Evolutionary conservation across 257 asterid species (phyloP).

Genomic region (Nyctanthes arbortristis): DNA sequence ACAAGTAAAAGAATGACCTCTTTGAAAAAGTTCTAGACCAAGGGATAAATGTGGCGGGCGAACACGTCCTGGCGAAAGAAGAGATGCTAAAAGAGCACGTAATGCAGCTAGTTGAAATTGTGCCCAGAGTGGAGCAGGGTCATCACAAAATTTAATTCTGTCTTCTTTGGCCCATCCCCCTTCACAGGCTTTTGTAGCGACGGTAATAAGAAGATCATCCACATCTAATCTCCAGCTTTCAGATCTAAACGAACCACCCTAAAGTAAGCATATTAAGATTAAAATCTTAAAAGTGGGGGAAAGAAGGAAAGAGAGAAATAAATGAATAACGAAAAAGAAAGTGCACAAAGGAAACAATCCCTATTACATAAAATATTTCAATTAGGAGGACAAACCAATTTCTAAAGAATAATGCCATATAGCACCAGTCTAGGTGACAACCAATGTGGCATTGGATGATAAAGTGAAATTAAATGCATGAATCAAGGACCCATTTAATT

Average conservation of each 20-base stretch:
- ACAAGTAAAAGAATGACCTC: slow-evolving; percentile 45
- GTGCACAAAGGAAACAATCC: not conserved
- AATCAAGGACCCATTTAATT: no score
- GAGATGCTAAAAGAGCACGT: slow-evolving; percentile 88
- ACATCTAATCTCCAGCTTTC: slow-evolving; percentile 69
- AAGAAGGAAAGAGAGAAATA: not conserved
- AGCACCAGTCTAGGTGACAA: no score
- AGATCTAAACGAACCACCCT: slow-evolving; percentile 82
- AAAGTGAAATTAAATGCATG: no score
- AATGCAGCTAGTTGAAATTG: slow-evolving; percentile 77
- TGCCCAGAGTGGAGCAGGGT: slow-evolving; percentile 38
- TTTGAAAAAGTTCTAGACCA: slow-evolving; percentile 63
- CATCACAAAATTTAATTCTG: slow-evolving; percentile 30
- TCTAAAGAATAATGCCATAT: no score
- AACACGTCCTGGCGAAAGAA: slow-evolving; percentile 67
- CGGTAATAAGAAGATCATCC: slow-evolving; percentile 65
- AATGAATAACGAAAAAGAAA: no score
- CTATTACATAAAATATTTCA: not conserved
- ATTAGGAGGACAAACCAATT: not conserved
- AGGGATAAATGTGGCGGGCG: slow-evolving; percentile 71
- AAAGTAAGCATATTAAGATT: slow-evolving; percentile 21
- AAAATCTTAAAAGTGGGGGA: no score
- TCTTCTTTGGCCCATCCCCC: slow-evolving; percentile 60
- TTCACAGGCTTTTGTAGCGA: slow-evolving; percentile 65
- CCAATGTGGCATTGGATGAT: no score